Base-by-base conservation (phyloP, 148 eudicot genomes). In the Fagopyrum homotropicum region DNA sequence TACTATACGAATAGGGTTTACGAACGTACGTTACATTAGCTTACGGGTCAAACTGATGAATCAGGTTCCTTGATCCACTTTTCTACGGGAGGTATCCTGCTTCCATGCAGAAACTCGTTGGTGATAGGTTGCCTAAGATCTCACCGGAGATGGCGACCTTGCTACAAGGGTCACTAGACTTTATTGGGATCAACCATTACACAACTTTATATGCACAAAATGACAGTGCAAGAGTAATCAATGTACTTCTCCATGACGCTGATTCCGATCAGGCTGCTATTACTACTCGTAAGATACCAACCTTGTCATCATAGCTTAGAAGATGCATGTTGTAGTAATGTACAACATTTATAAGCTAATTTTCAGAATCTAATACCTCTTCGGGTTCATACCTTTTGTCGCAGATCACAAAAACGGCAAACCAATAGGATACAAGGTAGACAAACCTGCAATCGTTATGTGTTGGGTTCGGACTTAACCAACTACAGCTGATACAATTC, bases 41-140 rank as follows among this genome's bases (percentile, higher is more conserved):
- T n/a, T 56, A 19, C 26, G 19, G 26, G 17, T 19, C 60, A 55
- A 40, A 43, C 61, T 82, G 73, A 22, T 22, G 26, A 79, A 66
- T 77, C 89, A 94, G 98, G 98, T 91, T 94, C 77, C 92, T 94
- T 70, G 97, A 92, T 85, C 98, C 98, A 45, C 90, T 94, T 63
- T 74, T 88, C 81, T 83, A 85, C 54, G 97, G 97, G 43, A 51
- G 82, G 29, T 94, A 94, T 77, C 98, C 97, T 77, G 78, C 79
- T 68, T 90, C 97, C 15, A 94, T 94, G 98, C 85, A 84, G 84
- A 81, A 81, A 71, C 80, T 83, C 44, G 98, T 94, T 14, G 86
- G 78, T 16, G 80, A 81, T 35, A 86, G 97, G 78, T 91, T 94
- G 29, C 98, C 98, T 7, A 75, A 79, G 59, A 90, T 94, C 75